Base-by-base conservation (phyloP, 805 yeast genomes). In the Starmerella khaoyaiensis region DNA sequence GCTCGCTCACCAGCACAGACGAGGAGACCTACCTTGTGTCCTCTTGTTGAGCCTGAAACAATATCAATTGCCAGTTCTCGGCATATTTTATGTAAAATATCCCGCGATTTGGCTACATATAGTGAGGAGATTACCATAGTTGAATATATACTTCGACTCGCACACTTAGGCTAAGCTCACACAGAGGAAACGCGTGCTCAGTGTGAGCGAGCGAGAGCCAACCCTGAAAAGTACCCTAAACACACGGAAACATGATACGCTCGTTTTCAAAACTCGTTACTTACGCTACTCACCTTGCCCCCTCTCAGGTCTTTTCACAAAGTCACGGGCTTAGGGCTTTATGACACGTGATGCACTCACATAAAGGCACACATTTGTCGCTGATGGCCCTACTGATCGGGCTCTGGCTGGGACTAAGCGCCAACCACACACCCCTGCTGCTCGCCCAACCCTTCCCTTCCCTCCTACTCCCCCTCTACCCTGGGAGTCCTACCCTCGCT, bases 331-430 rank as follows among this genome's bases (percentile, higher is more conserved):
- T 26, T 6, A 15, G 29, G 9, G 6, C 10, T 20, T 18, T 15
- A 21, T 12, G 6, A 28, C 33, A 37, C 37, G 41, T 37, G 19
- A 20, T 33, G 41, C 37, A 37, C 41, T 38, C 15, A 33, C 19
- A 18, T 33, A 38, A 33, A 15, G 10, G 15, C 11, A 20, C 42
- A 39, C 42, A 38, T 39, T n/a, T n/a, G n/a, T n/a, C n/a, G n/a
- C n/a, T n/a, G 42, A 28, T 28, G n/a, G 22, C 19, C 36, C 19
- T n/a, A n/a, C n/a, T n/a, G n/a, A n/a, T n/a, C n/a, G n/a, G n/a
- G n/a, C n/a, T n/a, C n/a, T n/a, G n/a, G n/a, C n/a, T n/a, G n/a
- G n/a, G n/a, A n/a, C n/a, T n/a, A n/a, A n/a, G 5, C 10, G 20
- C 23, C 26, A 11, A 23, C 26, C n/a, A 11, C 29, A 31, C 6